phyloP scores from a whole-genome alignment of 1,139 yeast genomes.

The Geotrichum bryndzae region DNA sequence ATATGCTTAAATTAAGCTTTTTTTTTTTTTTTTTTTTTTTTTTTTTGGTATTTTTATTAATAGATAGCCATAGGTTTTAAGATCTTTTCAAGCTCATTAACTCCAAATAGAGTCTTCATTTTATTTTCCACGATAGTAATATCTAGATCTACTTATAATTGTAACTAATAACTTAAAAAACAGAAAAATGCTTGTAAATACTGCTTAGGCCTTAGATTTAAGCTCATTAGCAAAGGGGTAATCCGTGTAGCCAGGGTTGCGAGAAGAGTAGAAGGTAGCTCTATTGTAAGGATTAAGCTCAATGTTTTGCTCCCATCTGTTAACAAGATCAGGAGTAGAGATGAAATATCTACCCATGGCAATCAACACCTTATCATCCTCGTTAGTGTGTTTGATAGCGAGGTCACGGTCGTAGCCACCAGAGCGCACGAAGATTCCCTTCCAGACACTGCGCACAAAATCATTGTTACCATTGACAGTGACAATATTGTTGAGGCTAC shows the following conservation, averaged over 20 bases:
- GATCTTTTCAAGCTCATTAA: neutral
- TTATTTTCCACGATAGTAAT: neutral
- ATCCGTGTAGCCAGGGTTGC: slow-evolving; percentile 18
- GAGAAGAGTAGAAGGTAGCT: slow-evolving; percentile 9
- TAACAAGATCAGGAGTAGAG: slow-evolving; percentile 6
- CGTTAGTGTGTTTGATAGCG: slow-evolving; percentile 26
- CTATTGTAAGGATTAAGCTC: neutral
- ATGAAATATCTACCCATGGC: slow-evolving; percentile 23
- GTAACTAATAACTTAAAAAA: neutral
- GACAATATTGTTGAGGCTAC: slow-evolving; percentile 6
- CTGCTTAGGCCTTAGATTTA: neutral
- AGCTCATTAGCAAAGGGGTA: slow-evolving; percentile 3
- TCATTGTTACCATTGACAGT: neutral
- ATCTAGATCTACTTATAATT: neutral
- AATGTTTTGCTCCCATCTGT: neutral
- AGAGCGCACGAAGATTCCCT: slow-evolving; percentile 38
- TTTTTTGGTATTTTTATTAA: too few species aligned
- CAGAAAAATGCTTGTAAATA: neutral
- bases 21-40: too few species aligned
- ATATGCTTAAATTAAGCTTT: too few species aligned
- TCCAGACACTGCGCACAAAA: slow-evolving; percentile 32
- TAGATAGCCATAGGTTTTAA: too few species aligned
- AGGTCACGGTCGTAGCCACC: slow-evolving; percentile 36
- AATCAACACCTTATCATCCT: slow-evolving; percentile 38
- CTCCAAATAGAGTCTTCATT: neutral